Conservation (phyloP, 441 rosid genomes). For the Hura crepitans region DNA sequence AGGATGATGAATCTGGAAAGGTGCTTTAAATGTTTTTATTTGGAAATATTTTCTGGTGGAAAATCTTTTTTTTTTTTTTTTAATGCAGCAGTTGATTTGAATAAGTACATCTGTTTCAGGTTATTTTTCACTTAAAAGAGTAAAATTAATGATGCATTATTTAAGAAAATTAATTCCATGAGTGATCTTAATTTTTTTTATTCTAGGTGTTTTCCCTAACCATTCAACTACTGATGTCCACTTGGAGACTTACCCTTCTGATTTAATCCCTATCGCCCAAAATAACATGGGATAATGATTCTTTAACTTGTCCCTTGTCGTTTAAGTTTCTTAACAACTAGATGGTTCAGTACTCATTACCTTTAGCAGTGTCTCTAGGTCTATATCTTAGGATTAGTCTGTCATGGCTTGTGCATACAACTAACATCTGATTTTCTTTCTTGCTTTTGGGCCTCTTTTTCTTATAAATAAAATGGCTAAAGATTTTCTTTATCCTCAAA, state of each 20-base stretch:
- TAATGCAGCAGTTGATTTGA: background rate
- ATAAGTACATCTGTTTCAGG: background rate
- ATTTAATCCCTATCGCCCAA: background rate
- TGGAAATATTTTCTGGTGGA: background rate
- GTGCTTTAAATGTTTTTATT: constrained; percentile 28
- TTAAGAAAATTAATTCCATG: background rate
- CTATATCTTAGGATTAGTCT: background rate
- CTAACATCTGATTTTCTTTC: background rate
- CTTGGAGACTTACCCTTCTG: background rate
- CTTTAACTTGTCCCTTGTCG: background rate
- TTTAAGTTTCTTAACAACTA: background rate
- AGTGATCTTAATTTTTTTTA: background rate
- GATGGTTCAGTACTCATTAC: background rate
- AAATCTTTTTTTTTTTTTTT: background rate
- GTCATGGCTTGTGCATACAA: background rate
- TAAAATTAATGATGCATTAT: background rate
- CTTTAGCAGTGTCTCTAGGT: background rate
- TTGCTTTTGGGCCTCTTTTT: background rate
- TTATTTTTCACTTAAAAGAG: background rate
- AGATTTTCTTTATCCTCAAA: too few relatives aligned
- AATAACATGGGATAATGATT: background rate
- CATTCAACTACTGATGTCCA: background rate
- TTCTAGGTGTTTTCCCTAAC: background rate
- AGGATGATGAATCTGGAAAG: constrained; percentile 52
- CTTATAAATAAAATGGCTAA: too few relatives aligned